Conservation (phyloP, 805 yeast species). For the Candida tibetensis region DNA sequence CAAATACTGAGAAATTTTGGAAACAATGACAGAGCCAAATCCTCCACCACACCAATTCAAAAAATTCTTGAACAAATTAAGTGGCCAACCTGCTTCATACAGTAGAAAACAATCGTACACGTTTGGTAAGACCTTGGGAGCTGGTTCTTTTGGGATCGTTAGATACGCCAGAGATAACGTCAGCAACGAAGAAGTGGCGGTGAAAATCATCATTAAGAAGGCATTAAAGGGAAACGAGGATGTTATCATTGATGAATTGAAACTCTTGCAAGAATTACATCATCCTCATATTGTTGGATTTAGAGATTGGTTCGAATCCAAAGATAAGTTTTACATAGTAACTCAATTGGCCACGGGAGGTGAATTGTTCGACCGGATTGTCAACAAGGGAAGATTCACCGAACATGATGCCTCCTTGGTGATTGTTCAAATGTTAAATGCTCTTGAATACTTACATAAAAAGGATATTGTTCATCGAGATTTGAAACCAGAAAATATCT, state of each 20-base stretch:
- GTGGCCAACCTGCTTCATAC: conserved; percentile 73
- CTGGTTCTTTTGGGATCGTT: conserved; percentile 94
- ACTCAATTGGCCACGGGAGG: conserved; percentile 97
- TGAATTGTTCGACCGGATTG: conserved; percentile 85
- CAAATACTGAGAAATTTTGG: too few species aligned
- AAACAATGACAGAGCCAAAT: conserved; percentile 1
- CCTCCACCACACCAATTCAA: conserved; percentile 20
- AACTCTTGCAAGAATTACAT: conserved; percentile 59
- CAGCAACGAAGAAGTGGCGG: conserved; percentile 72
- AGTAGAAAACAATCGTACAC: conserved; percentile 65
- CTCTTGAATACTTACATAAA: conserved; percentile 74
- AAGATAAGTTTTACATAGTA: conserved; percentile 88
- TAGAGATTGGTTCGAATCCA: conserved; percentile 90
- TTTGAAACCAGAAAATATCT: conserved; percentile 88
- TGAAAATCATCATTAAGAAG: conserved; percentile 84
- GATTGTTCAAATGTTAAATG: conserved; percentile 70
- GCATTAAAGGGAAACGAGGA: conserved; percentile 77
- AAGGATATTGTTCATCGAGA: conserved; percentile 88
- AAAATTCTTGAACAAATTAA: conserved; percentile 49
- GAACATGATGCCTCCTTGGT: conserved; percentile 83
- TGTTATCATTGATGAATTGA: conserved; percentile 75
- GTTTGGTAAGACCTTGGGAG: conserved; percentile 85
- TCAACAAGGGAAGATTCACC: conserved; percentile 77
- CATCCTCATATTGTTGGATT: conserved; percentile 91
- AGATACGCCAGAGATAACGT: conserved; percentile 60